Percentiles rank a stretch among this genome's conserved stretches.
Conservation (phyloP, 2,329 filamentous ascomycete species). For the Aureobasidium sp. region DNA sequence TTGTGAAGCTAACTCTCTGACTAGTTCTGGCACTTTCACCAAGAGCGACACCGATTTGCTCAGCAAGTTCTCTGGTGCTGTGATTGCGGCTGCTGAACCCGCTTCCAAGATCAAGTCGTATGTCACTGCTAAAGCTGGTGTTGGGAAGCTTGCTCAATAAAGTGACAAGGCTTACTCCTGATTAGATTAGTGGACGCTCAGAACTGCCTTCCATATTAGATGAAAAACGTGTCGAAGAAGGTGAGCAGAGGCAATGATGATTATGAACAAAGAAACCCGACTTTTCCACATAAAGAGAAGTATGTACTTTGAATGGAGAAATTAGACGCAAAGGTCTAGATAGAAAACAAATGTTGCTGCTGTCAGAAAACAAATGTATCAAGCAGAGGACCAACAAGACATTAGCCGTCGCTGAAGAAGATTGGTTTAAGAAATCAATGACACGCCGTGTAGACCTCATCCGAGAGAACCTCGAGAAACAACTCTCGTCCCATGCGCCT, state of each 20-base stretch:
- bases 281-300: slow-evolving; percentile 7
- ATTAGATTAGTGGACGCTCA: too few relatives aligned
- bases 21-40: slow-evolving; percentile 25
- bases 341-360: background rate
- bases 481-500: slow-evolving; percentile 4
- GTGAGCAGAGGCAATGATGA: too few relatives aligned
- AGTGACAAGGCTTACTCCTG: too few relatives aligned
- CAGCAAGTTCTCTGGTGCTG: slow-evolving; percentile 58
- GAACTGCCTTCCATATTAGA: too few relatives aligned
- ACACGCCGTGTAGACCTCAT: slow-evolving; percentile 10
- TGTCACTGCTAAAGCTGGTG: slow-evolving; percentile 46
- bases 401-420: background rate
- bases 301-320: slow-evolving; percentile 8
- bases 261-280: background rate
- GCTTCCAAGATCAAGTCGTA: slow-evolving; percentile 29
- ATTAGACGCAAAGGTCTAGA: background rate
- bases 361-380: background rate
- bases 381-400: slow-evolving; percentile 3
- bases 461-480: background rate
- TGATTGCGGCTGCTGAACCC: slow-evolving; percentile 50
- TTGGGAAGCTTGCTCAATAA: slow-evolving; percentile 39
- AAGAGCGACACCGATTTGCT: slow-evolving; percentile 52
- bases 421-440: background rate
- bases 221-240: too few relatives aligned
- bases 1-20: slow-evolving; percentile 54